Evolutionary conservation across 2,329 filamentous ascomycete genomes (phyloP).

Genomic region (Metarhizium guizhouense): DNA sequence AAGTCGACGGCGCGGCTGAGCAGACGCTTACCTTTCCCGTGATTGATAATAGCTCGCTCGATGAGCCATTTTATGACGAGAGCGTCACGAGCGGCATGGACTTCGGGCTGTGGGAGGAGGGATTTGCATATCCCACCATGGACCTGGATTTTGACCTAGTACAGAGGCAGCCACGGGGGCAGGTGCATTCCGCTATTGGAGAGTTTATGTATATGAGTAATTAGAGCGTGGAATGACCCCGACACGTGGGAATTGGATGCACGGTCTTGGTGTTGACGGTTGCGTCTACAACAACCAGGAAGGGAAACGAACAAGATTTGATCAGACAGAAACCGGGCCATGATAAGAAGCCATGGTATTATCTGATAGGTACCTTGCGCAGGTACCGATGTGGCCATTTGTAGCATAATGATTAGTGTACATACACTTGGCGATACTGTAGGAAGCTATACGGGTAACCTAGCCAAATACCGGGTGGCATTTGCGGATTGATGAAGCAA

Average conservation of each 20-base stretch:
- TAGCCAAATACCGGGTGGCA: too few species aligned
- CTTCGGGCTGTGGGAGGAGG: slow-evolving; percentile 28
- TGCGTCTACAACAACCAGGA: too few species aligned
- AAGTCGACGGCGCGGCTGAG: not conserved
- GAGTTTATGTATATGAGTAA: slow-evolving; percentile 5
- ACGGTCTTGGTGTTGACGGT: not conserved
- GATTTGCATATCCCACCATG: slow-evolving; percentile 26
- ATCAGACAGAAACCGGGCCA: too few species aligned
- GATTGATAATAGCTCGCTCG: slow-evolving; percentile 18
- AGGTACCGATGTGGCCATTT: too few species aligned
- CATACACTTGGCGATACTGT: too few species aligned
- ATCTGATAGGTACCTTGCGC: too few species aligned
- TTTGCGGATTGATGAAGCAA: too few species aligned
- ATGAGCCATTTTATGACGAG: slow-evolving; percentile 20
- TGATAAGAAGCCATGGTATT: too few species aligned
- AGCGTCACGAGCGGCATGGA: slow-evolving; percentile 16
- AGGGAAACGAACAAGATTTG: too few species aligned
- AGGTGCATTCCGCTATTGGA: not conserved
- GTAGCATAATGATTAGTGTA: too few species aligned
- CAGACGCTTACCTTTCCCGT: slow-evolving; percentile 16
- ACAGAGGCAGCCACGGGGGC: slow-evolving; percentile 8
- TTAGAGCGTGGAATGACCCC: not conserved
- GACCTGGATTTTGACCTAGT: slow-evolving; percentile 23
- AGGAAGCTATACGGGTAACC: too few species aligned
- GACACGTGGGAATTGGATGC: not conserved